phyloP scores from a whole-genome alignment of 176 grass and related monocot species.

The Carex scoparia region DNA sequence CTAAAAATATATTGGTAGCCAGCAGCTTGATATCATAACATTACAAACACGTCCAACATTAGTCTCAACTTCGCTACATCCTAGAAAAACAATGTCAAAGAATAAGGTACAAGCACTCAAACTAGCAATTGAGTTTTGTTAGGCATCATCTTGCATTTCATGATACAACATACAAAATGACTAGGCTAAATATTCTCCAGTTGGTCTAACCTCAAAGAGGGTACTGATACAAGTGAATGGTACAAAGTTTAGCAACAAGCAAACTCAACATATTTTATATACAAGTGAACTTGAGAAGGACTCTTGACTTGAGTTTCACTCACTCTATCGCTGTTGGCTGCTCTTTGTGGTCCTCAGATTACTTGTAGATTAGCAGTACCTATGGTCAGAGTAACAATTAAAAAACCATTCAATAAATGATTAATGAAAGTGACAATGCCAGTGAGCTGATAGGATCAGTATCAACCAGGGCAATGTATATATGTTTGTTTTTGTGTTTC shows the following conservation, averaged over 20 bases:
- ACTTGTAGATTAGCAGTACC: not conserved
- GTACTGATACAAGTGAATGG: not conserved
- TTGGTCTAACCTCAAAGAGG: not conserved
- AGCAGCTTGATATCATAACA: not conserved
- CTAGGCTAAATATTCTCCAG: not conserved
- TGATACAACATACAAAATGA: conserved; percentile 6
- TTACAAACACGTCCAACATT: not conserved
- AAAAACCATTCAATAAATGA: not conserved
- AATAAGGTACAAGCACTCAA: conserved; percentile 11
- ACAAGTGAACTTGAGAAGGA: not conserved
- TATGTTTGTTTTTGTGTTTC: not conserved
- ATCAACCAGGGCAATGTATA: not conserved
- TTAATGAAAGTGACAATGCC: not conserved
- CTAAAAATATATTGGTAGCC: not conserved
- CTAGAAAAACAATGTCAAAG: conserved; percentile 3
- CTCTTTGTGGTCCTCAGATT: not conserved
- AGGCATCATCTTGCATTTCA: not conserved
- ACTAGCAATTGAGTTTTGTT: not conserved
- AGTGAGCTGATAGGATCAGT: not conserved
- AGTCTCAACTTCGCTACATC: not conserved
- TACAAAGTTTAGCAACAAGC: conserved; percentile 2
- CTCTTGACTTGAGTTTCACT: not conserved
- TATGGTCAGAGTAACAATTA: not conserved
- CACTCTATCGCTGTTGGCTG: not conserved
- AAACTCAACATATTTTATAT: not conserved